phyloP scores from a whole-genome alignment of 2,329 filamentous ascomycete genomes.

The Tolypocladium paradoxum region DNA sequence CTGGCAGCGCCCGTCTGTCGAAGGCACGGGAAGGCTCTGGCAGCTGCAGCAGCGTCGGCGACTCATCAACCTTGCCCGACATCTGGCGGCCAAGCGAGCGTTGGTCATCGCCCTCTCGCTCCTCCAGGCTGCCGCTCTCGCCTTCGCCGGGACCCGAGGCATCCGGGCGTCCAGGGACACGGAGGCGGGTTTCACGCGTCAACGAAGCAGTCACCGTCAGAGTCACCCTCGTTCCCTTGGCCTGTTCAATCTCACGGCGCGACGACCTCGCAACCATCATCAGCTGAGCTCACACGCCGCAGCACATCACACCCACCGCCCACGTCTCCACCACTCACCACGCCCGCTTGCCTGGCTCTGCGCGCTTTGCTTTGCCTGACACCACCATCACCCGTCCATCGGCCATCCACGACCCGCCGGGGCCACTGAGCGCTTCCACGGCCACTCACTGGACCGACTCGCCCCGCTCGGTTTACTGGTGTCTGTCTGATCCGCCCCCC shows the following conservation, averaged over 20 bases:
- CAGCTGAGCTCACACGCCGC: background rate
- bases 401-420: background rate
- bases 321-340: background rate
- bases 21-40: background rate
- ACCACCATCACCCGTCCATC: background rate
- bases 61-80: background rate
- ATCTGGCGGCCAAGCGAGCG: background rate
- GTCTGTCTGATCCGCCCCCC: conserved; percentile 5
- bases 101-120: background rate
- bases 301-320: conserved; percentile 1
- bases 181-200: background rate
- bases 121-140: conserved; percentile 7
- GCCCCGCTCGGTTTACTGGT: conserved; percentile 2
- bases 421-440: background rate
- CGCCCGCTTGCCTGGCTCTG: background rate
- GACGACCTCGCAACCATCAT: background rate
- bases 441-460: conserved; percentile 2
- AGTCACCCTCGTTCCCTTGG: background rate
- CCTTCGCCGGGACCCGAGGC: conserved; percentile 9
- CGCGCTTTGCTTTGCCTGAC: background rate
- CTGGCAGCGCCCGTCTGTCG: background rate
- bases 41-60: background rate
- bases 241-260: background rate
- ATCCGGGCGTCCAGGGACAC: background rate
- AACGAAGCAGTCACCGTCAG: background rate